These are phyloP conservation scores for Leucogyrophana mollusca DNA, from an alignment of 768 basidiomycete species.

Conservation along the genomic window DNA sequence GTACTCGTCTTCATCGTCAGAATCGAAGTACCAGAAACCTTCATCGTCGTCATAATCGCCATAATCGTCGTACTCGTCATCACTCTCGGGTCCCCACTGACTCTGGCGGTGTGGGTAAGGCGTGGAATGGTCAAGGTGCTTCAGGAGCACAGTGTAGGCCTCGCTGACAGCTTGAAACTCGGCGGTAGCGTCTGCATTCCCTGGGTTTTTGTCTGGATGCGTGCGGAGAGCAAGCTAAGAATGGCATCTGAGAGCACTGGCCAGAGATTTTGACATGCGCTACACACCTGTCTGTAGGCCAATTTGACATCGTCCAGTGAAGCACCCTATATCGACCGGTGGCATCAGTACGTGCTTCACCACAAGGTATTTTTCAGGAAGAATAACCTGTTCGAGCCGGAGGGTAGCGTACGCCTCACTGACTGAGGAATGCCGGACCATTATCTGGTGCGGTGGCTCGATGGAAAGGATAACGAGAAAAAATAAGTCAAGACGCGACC, in stretches of 20 bases:
- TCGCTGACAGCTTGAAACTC: constrained; percentile 70
- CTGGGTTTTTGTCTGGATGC: constrained; percentile 78
- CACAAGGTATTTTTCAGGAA: too few relatives aligned
- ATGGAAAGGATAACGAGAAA: constrained; percentile 8
- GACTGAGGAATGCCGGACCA: constrained; percentile 36
- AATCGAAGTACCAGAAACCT: constrained; percentile 23
- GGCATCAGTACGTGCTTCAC: too few relatives aligned
- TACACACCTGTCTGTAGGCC: constrained; percentile 64
- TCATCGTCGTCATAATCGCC: constrained; percentile 36
- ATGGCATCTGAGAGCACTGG: constrained; percentile 2
- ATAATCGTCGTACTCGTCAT: constrained; percentile 34
- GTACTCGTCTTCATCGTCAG: constrained; percentile 31
- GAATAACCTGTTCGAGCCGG: constrained; percentile 60
- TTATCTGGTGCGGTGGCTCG: constrained; percentile 14
- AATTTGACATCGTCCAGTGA: constrained; percentile 64
- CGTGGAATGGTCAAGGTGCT: constrained; percentile 46
- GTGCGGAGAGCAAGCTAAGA: constrained; percentile 59
- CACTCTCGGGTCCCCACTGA: constrained; percentile 20
- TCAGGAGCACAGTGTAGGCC: constrained; percentile 62
- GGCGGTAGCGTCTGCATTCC: constrained; percentile 61
- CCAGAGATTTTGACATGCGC: not conserved
- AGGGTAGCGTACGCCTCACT: constrained; percentile 41
- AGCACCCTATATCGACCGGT: constrained; percentile 44
- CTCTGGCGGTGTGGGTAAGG: constrained; percentile 19
- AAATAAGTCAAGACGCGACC: constrained; percentile 19